A percentile compares a stretch with the other conserved stretches of the same genome.
These are phyloP conservation scores for Leucocoprinus leucothites DNA, from an alignment of 768 basidiomycete species.

Conservation along the genomic window DNA sequence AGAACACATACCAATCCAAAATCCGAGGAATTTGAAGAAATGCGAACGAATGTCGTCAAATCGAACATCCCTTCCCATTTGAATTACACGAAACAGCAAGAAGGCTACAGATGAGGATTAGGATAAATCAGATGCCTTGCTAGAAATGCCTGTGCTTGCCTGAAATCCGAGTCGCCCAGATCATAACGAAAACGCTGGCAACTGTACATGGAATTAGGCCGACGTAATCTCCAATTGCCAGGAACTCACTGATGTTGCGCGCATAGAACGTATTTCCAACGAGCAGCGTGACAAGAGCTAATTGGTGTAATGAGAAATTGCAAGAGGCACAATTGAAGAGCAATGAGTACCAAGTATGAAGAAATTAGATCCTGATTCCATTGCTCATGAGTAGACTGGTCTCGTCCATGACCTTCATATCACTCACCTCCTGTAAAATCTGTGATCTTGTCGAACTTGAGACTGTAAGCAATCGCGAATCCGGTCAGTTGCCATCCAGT, in stretches of 20 bases:
- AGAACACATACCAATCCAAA: slow-evolving; percentile 11
- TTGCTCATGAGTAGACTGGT: background rate
- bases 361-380: slow-evolving; percentile 53
- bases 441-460: slow-evolving; percentile 74
- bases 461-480: slow-evolving; percentile 64
- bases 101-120: slow-evolving; percentile 37
- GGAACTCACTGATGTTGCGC: slow-evolving; percentile 42
- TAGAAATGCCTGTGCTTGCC: slow-evolving; percentile 25
- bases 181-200: slow-evolving; percentile 56
- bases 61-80: slow-evolving; percentile 60
- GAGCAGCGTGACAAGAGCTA: slow-evolving; percentile 60
- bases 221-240: background rate
- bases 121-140: background rate
- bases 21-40: slow-evolving; percentile 64
- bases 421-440: slow-evolving; percentile 58
- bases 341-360: slow-evolving; percentile 47
- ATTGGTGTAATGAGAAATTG: too few relatives aligned
- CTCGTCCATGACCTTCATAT: background rate
- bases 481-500: slow-evolving; percentile 58
- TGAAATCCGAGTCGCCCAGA: slow-evolving; percentile 61
- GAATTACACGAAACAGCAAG: slow-evolving; percentile 66
- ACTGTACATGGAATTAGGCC: slow-evolving; percentile 23
- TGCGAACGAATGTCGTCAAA: slow-evolving; percentile 66
- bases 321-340: too few relatives aligned
- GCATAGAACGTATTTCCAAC: slow-evolving; percentile 59